Evolutionary conservation across 306 rosid genomes (phyloP).

Genomic region (Medicago ruthenica): DNA sequence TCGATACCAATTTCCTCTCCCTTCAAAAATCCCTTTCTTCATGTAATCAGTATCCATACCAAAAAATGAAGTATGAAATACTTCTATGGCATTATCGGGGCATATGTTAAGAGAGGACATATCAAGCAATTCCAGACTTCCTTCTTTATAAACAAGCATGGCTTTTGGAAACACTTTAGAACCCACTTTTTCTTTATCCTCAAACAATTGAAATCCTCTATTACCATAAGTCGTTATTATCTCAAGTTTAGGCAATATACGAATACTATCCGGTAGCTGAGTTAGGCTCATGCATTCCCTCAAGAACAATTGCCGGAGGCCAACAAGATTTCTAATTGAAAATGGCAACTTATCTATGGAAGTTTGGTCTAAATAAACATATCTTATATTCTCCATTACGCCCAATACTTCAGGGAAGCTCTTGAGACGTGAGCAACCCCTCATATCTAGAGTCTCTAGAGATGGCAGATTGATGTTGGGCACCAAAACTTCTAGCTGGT

Average conservation of each 20-base stretch:
- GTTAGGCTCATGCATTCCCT: background rate
- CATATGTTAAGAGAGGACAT: background rate
- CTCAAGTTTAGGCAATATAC: constrained; percentile 12
- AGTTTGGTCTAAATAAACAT: constrained; percentile 20
- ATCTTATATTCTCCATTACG: constrained; percentile 27
- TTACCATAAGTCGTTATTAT: background rate
- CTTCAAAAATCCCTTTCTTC: background rate
- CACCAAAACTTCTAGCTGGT: background rate
- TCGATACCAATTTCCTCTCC: background rate
- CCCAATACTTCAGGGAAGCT: constrained; percentile 13
- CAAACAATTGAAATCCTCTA: background rate
- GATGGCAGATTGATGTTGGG: constrained; percentile 25
- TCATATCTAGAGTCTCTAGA: constrained; percentile 30
- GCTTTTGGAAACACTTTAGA: background rate
- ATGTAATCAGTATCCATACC: background rate
- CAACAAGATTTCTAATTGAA: constrained; percentile 16
- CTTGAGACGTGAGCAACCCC: constrained; percentile 6
- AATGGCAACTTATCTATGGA: constrained; percentile 10
- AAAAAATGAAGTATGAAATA: background rate
- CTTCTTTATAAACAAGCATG: constrained; percentile 13
- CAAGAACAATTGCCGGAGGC: background rate
- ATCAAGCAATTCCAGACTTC: background rate
- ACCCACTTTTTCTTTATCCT: background rate
- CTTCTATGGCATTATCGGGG: constrained; percentile 6
- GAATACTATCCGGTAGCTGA: constrained; percentile 5